Percentiles rank a stretch among this genome's conserved stretches.
These are phyloP conservation scores for Cladobotryum mycophilum DNA, from an alignment of 2,329 filamentous ascomycete species.

Conservation along the genomic window DNA sequence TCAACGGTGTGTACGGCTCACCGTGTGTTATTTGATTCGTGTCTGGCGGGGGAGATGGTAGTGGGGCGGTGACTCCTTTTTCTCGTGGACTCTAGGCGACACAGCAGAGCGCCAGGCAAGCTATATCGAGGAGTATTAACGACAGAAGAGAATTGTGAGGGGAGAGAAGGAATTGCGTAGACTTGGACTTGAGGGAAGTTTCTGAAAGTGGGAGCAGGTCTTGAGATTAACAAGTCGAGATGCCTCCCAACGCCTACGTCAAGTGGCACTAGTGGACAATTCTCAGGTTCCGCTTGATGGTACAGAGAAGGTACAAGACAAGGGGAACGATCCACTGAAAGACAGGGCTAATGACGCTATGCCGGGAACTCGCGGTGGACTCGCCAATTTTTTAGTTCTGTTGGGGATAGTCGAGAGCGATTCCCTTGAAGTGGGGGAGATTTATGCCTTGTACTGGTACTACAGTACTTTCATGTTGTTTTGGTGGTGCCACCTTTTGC, in stretches of 20 bases:
- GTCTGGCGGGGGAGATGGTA: no score
- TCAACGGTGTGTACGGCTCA: slow-evolving; percentile 12
- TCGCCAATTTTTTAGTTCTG: slow-evolving; percentile 32
- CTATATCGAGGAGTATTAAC: slow-evolving; percentile 10
- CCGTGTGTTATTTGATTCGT: no score
- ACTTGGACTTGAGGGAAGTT: slow-evolving; percentile 7
- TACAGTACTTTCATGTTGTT: neutral
- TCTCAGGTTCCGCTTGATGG: slow-evolving; percentile 2
- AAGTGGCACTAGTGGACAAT: slow-evolving; percentile 11
- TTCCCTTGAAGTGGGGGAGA: slow-evolving; percentile 3
- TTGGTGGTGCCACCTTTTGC: neutral
- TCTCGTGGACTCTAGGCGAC: slow-evolving; percentile 14
- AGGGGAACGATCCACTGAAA: no score
- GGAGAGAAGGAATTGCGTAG: slow-evolving; percentile 10
- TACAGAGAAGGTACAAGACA: slow-evolving; percentile 7
- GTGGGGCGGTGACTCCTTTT: no score
- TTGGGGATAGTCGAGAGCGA: slow-evolving; percentile 31
- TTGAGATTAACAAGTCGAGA: slow-evolving; percentile 11
- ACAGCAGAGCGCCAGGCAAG: slow-evolving; percentile 24
- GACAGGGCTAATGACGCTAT: slow-evolving; percentile 1
- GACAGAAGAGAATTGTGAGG: slow-evolving; percentile 8
- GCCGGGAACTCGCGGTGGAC: slow-evolving; percentile 12
- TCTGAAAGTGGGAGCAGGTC: slow-evolving; percentile 9
- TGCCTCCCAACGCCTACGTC: slow-evolving; percentile 10
- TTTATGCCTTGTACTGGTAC: slow-evolving; percentile 6